These are phyloP conservation scores for Lolium multiflorum DNA, from an alignment of 176 grass and related monocot genomes.

Conservation along the genomic window DNA sequence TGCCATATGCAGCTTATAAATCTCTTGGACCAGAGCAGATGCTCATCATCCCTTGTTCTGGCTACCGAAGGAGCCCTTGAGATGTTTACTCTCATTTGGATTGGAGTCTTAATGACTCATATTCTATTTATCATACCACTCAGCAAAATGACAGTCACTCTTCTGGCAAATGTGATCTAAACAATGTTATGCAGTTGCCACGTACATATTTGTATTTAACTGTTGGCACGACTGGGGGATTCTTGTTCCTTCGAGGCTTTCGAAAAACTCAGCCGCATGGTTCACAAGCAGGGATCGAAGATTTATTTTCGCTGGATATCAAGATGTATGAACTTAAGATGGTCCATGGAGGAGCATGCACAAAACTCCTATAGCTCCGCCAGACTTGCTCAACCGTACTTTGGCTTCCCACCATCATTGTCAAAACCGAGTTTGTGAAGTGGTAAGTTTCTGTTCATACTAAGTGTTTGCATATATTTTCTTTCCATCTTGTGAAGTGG, in stretches of 20 bases:
- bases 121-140: background rate
- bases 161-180: background rate
- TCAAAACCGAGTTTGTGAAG: constrained; percentile 32
- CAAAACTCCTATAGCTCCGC: background rate
- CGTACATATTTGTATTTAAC: background rate
- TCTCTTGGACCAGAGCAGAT: background rate
- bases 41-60: background rate
- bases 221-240: background rate
- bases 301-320: constrained; percentile 17
- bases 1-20: constrained; percentile 1
- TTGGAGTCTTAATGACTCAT: background rate
- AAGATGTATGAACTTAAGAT: constrained; percentile 15
- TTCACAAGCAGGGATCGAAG: background rate
- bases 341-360: background rate
- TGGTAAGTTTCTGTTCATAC: background rate
- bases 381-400: background rate
- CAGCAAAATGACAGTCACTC: background rate
- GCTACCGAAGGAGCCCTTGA: constrained; percentile 8
- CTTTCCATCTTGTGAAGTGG: background rate
- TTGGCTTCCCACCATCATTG: constrained; percentile 24
- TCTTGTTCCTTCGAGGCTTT: constrained; percentile 23
- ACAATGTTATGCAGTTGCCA: background rate
- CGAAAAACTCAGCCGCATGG: background rate
- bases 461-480: background rate
- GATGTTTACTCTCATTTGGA: background rate